Percentiles rank a stretch among this genome's conserved stretches.
Evolutionary conservation across 2,329 filamentous ascomycete species (phyloP).

Genomic region (Cryphonectria carpinicola): DNA sequence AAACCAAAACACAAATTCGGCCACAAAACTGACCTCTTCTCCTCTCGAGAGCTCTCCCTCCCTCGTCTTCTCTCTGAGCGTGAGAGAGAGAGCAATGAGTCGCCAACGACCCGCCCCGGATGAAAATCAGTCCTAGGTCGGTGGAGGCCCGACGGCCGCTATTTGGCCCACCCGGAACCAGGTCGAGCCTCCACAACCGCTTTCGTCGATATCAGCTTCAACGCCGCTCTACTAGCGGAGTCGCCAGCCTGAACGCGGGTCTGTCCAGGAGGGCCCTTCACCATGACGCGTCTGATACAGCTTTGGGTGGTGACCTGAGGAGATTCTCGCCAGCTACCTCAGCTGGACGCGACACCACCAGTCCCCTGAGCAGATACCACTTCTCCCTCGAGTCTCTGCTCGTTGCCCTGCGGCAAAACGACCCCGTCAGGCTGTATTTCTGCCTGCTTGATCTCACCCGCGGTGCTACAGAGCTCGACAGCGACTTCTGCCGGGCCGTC

Average conservation of each 20-base stretch:
- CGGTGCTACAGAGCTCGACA: conserved; percentile 3
- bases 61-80: not conserved
- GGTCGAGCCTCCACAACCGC: not conserved
- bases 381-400: conserved; percentile 17
- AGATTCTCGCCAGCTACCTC: not conserved
- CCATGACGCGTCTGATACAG: not conserved
- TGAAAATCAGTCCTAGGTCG: conserved; percentile 24
- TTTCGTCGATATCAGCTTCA: not conserved
- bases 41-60: not conserved
- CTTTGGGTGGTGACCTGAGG: no score
- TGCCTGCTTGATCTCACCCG: conserved; percentile 32
- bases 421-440: conserved; percentile 22
- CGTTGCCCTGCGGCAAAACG: conserved; percentile 21
- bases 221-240: not conserved
- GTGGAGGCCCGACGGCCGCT: conserved; percentile 23
- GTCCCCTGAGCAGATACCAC: conserved; percentile 10
- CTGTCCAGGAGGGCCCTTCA: not conserved
- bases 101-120: conserved; percentile 23
- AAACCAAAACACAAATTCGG: not conserved
- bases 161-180: conserved; percentile 9
- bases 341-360: not conserved
- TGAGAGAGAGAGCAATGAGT: not conserved
- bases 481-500: conserved; percentile 38
- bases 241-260: not conserved
- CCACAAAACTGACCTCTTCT: not conserved